These are phyloP conservation scores for Leptographium wingfieldii DNA, from an alignment of 2,329 filamentous ascomycete species.

Conservation along the genomic window DNA sequence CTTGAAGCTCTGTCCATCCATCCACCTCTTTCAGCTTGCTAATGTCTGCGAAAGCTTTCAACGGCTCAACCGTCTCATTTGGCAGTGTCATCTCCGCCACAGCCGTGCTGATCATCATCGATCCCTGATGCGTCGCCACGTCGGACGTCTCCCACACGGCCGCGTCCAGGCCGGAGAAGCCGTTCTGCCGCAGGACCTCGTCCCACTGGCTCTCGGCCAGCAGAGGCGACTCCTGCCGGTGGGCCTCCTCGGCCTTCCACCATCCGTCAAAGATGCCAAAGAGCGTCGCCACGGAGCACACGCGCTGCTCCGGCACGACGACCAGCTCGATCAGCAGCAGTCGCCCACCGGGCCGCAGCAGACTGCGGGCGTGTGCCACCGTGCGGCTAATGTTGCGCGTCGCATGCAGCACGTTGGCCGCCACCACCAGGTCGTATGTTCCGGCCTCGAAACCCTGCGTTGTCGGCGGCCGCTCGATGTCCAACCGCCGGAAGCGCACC, in stretches of 20 bases:
- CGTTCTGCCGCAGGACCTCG: slow-evolving; percentile 5
- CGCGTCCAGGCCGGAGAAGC: slow-evolving; percentile 11
- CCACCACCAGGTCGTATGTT: slow-evolving; percentile 22
- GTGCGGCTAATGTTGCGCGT: slow-evolving; percentile 15
- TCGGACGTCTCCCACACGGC: slow-evolving; percentile 12
- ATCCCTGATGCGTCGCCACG: slow-evolving; percentile 10
- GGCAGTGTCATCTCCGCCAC: not conserved
- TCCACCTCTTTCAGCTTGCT: too few relatives aligned
- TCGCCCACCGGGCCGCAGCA: slow-evolving; percentile 16
- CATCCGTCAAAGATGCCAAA: slow-evolving; percentile 14
- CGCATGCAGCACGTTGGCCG: slow-evolving; percentile 21
- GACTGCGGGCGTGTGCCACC: slow-evolving; percentile 10
- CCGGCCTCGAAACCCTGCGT: slow-evolving; percentile 20
- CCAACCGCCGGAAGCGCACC: slow-evolving; percentile 10
- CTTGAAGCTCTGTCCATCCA: not conserved
- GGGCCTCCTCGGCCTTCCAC: slow-evolving; percentile 11
- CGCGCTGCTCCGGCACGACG: slow-evolving; percentile 8
- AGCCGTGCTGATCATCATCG: slow-evolving; percentile 11
- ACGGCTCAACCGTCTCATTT: not conserved
- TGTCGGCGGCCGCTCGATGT: slow-evolving; percentile 19
- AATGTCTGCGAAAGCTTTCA: too few relatives aligned
- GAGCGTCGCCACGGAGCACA: slow-evolving; percentile 10
- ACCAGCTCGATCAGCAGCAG: slow-evolving; percentile 12
- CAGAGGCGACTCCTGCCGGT: slow-evolving; percentile 11
- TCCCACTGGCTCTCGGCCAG: slow-evolving; percentile 12